Percentiles rank a stretch among this genome's conserved stretches.
These are phyloP conservation scores for Metschnikowia chrysomelidarum DNA, from an alignment of 805 yeast species.

Conservation along the genomic window DNA sequence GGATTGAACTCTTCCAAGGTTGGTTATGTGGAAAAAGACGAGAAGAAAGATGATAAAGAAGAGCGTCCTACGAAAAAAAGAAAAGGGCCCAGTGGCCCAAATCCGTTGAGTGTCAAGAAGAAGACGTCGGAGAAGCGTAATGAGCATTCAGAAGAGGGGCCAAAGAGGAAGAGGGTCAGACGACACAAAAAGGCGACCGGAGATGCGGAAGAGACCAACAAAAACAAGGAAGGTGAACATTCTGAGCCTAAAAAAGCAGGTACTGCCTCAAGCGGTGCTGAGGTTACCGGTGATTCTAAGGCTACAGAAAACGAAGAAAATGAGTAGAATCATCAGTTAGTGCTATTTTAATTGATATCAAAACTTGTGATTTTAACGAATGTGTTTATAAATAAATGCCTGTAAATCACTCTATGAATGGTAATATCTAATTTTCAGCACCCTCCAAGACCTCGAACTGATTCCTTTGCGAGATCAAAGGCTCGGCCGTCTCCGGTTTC, in stretches of 20 bases:
- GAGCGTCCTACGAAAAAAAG: conserved; percentile 43
- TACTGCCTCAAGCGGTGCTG: no score
- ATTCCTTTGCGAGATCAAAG: conserved; percentile 5
- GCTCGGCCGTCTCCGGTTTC: conserved; percentile 7
- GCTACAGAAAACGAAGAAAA: no score
- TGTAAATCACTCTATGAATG: no score
- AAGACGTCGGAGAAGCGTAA: conserved; percentile 51
- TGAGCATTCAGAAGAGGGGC: background rate
- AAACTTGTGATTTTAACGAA: no score
- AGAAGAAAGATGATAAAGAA: conserved; percentile 17
- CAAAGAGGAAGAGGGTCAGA: conserved; percentile 17
- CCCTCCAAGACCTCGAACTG: conserved; percentile 12
- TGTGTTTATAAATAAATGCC: no score
- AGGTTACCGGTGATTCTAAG: no score
- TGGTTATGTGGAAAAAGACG: conserved; percentile 35
- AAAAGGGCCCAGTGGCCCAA: conserved; percentile 78
- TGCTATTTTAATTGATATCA: no score
- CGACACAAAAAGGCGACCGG: conserved; percentile 14
- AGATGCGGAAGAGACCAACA: conserved; percentile 4
- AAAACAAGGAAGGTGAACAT: no score
- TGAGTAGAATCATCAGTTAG: no score
- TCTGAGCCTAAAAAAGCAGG: no score
- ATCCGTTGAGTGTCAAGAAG: conserved; percentile 87
- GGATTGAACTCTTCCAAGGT: conserved; percentile 74
- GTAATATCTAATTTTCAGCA: conserved; percentile 2